Percentiles rank a stretch among this genome's conserved stretches.
Evolutionary conservation across 768 basidiomycete genomes (phyloP).

Genomic region (Hypsizygus marmoreus): DNA sequence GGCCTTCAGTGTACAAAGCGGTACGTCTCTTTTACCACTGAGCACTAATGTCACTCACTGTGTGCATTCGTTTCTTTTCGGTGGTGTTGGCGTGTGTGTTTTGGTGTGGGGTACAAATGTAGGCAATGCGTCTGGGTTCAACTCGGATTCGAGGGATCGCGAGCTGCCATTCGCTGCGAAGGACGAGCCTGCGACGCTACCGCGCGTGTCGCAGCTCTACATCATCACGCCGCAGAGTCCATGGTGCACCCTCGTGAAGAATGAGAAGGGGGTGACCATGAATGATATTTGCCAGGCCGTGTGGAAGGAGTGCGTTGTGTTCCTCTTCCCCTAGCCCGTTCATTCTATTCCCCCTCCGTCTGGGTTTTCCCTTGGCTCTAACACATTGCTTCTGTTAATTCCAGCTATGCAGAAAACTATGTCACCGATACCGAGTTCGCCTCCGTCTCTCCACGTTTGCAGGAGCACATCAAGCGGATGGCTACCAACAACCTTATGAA

Average conservation of each 20-base stretch:
- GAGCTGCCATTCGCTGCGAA: slow-evolving; percentile 55
- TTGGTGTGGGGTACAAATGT: not conserved
- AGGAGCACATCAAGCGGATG: slow-evolving; percentile 71
- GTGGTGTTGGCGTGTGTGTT: not conserved
- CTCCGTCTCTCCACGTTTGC: slow-evolving; percentile 59
- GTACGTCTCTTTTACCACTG: slow-evolving; percentile 37
- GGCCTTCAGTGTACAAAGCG: slow-evolving; percentile 70
- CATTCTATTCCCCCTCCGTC: not conserved
- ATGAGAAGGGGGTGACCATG: slow-evolving; percentile 73
- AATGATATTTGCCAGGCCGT: slow-evolving; percentile 72
- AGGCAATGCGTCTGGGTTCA: slow-evolving; percentile 68
- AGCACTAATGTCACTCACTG: too few relatives aligned
- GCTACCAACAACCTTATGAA: slow-evolving; percentile 41
- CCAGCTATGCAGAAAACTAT: slow-evolving; percentile 67
- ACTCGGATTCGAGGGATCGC: slow-evolving; percentile 56
- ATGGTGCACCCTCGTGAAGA: slow-evolving; percentile 79
- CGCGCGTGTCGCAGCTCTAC: slow-evolving; percentile 59
- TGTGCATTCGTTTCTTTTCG: not conserved
- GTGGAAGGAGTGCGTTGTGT: slow-evolving; percentile 73
- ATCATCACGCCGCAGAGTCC: slow-evolving; percentile 64
- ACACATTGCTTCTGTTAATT: not conserved
- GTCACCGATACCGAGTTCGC: slow-evolving; percentile 69
- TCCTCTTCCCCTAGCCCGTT: slow-evolving; percentile 1
- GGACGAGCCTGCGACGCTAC: slow-evolving; percentile 71
- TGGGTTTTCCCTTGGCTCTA: not conserved